phyloP scores from a whole-genome alignment of 306 rosid genomes.

The Mimosa bimucronata region DNA sequence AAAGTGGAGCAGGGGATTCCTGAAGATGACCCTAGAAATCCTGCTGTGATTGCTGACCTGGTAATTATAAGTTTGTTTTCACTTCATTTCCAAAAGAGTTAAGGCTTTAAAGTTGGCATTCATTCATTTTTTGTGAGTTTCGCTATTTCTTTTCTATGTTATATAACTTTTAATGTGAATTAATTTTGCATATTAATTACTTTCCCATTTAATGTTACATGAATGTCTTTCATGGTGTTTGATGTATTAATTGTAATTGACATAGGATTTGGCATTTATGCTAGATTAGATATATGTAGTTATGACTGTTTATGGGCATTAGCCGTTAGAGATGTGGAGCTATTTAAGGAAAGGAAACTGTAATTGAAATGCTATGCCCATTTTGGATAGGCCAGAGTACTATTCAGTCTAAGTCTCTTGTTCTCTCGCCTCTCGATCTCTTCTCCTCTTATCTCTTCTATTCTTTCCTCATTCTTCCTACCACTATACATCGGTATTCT shows the following conservation, averaged over 20 bases:
- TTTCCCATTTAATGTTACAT: constrained; percentile 22
- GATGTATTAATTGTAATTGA: neutral
- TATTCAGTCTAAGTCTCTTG: too few relatives aligned
- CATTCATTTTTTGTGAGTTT: constrained; percentile 28
- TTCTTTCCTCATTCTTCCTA: too few relatives aligned
- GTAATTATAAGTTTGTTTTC: constrained; percentile 50
- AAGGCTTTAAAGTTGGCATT: constrained; percentile 8
- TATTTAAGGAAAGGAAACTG: too few relatives aligned
- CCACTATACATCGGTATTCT: neutral
- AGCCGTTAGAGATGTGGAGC: neutral
- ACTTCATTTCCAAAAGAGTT: constrained; percentile 27
- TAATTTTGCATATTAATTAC: constrained; percentile 17
- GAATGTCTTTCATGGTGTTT: constrained; percentile 32
- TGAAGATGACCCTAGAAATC: constrained; percentile 98
- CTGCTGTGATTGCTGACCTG: constrained; percentile 99
- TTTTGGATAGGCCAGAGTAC: too few relatives aligned
- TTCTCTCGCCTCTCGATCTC: too few relatives aligned
- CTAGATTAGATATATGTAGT: neutral
- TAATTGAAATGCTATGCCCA: too few relatives aligned
- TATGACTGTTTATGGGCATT: neutral
- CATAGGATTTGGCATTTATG: neutral
- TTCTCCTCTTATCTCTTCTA: too few relatives aligned
- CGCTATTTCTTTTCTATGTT: neutral
- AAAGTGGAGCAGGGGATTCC: constrained; percentile 99
- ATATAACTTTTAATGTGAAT: neutral